Evolutionary conservation across 164 flowering plant species (phyloP).

Genomic region (Piper betle): DNA sequence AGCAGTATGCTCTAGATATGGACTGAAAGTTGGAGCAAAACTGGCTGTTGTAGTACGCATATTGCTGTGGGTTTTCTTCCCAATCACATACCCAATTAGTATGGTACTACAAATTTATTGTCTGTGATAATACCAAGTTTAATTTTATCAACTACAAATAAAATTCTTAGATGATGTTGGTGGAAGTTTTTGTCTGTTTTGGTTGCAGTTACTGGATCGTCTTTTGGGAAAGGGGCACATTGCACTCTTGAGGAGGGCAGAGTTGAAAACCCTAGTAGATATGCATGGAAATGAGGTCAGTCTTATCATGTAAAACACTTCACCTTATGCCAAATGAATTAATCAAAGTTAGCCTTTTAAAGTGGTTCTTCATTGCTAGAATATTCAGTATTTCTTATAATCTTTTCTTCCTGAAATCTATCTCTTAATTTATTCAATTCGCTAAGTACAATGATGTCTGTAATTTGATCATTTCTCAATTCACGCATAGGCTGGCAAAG

Average conservation of each 20-base stretch:
- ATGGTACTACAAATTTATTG: slow-evolving; percentile 30
- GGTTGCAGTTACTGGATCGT: slow-evolving; percentile 44
- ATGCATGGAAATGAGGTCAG: slow-evolving; percentile 74
- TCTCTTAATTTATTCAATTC: too few species aligned
- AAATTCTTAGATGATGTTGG: not conserved
- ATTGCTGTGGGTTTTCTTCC: slow-evolving; percentile 37
- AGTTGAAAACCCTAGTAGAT: slow-evolving; percentile 52
- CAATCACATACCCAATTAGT: slow-evolving; percentile 57
- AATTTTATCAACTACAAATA: not conserved
- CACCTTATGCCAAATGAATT: not conserved
- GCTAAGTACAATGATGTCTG: not conserved
- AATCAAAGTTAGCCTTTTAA: not conserved
- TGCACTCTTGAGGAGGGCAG: slow-evolving; percentile 56
- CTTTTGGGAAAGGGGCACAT: slow-evolving; percentile 55
- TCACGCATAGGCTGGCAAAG: slow-evolving; percentile 56
- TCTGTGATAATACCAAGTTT: not conserved
- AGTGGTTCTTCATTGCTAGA: too few species aligned
- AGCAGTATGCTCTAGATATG: slow-evolving; percentile 58
- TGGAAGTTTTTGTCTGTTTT: not conserved
- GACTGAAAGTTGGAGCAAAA: slow-evolving; percentile 59
- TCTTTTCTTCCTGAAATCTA: not conserved
- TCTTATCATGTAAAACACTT: not conserved
- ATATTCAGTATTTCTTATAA: too few species aligned
- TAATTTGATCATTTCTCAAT: not conserved
- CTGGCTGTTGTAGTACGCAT: slow-evolving; percentile 36